Conservation (phyloP, 1,284 basidiomycete genomes). For the Ceratobasidium sp. region DNA sequence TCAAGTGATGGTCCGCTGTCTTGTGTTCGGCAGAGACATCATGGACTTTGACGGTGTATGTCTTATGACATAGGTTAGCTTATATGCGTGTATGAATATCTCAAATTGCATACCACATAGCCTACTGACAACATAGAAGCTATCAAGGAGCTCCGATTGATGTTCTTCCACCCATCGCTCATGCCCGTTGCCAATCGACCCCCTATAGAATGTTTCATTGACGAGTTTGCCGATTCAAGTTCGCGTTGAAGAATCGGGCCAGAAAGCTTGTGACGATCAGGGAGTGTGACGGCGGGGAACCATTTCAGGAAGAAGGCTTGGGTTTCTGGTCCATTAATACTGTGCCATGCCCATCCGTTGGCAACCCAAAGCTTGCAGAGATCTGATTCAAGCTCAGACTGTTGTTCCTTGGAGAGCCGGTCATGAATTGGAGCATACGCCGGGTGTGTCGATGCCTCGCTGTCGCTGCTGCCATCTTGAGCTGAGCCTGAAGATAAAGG, state of each 20-base stretch:
- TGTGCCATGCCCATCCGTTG: constrained; percentile 9
- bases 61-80: background rate
- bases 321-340: constrained; percentile 20
- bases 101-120: constrained; percentile 4
- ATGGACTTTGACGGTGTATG: constrained; percentile 20
- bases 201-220: background rate
- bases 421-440: too few species aligned
- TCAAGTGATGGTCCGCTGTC: constrained; percentile 29
- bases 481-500: too few species aligned
- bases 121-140: constrained; percentile 40
- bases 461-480: too few species aligned
- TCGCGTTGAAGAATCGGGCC: constrained; percentile 16
- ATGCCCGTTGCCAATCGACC: constrained; percentile 36
- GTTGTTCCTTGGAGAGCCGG: too few species aligned
- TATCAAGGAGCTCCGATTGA: constrained; percentile 10
- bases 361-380: constrained; percentile 13
- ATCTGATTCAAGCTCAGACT: too few species aligned
- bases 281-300: constrained; percentile 5
- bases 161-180: constrained; percentile 47
- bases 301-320: constrained; percentile 7
- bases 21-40: constrained; percentile 24
- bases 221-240: constrained; percentile 1
- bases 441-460: too few species aligned
- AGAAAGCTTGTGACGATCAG: constrained; percentile 24
- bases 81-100: background rate